Percentiles rank a stretch among this genome's conserved stretches.
Evolutionary conservation across 2,329 filamentous ascomycete genomes (phyloP).

Genomic region (Macroventuria anomochaeta): DNA sequence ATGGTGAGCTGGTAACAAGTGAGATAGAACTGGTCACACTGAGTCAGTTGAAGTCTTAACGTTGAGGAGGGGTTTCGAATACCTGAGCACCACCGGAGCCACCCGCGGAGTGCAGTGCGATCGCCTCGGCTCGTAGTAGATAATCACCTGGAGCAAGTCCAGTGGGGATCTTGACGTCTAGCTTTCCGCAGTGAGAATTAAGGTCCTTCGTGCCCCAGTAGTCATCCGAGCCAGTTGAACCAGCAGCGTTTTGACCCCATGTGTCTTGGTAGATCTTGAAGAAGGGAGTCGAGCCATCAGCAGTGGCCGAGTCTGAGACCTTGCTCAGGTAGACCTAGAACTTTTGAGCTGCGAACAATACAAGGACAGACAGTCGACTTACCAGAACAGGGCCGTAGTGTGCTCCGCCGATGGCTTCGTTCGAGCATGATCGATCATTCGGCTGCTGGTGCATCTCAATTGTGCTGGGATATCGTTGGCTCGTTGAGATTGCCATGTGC

Average conservation of each 20-base stretch:
- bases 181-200: constrained; percentile 56
- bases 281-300: constrained; percentile 59
- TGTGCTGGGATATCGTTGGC: constrained; percentile 26
- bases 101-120: constrained; percentile 64
- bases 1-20: constrained; percentile 66
- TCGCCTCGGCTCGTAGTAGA: constrained; percentile 59
- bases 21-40: constrained; percentile 50
- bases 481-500: neutral
- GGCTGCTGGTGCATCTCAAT: constrained; percentile 57
- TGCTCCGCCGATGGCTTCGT: constrained; percentile 44
- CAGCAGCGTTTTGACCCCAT: constrained; percentile 55
- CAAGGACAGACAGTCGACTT: neutral
- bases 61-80: neutral
- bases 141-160: constrained; percentile 64
- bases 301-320: constrained; percentile 57
- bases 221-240: constrained; percentile 50
- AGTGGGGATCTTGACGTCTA: constrained; percentile 59
- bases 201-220: constrained; percentile 59
- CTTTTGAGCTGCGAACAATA: neutral
- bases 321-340: constrained; percentile 50
- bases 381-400: constrained; percentile 61
- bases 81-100: constrained; percentile 48
- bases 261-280: constrained; percentile 65
- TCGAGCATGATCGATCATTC: constrained; percentile 60
- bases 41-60: neutral